A percentile compares a stretch with the other conserved stretches of the same genome.
phyloP scores from a whole-genome alignment of 1,284 basidiomycete genomes.

The Apiotrichum gamsii region DNA sequence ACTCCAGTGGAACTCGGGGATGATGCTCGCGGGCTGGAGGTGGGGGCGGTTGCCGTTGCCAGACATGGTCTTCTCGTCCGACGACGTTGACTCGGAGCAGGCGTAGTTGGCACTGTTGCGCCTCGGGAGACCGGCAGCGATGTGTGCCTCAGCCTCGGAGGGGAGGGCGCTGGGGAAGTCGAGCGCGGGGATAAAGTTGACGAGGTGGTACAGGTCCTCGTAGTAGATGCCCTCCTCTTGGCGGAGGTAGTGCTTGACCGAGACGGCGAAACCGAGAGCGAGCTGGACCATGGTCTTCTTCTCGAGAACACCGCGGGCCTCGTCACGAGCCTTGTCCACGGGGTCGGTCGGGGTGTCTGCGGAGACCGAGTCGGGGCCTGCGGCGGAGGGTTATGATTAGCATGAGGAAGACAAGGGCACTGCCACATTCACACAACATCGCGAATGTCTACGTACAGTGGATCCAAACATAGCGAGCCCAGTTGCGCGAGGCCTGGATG shows the following conservation, averaged over 20 bases:
- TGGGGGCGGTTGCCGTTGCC: no score
- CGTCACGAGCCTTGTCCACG: conserved; percentile 46
- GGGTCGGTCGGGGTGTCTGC: conserved; percentile 20
- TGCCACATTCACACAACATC: no score
- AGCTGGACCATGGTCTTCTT: conserved; percentile 68
- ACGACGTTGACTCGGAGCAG: no score
- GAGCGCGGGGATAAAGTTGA: conserved; percentile 38
- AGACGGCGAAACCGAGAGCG: conserved; percentile 54
- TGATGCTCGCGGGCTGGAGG: conserved; percentile 53
- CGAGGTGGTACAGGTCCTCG: conserved; percentile 42
- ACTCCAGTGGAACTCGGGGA: conserved; percentile 59
- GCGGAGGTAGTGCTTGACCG: conserved; percentile 51
- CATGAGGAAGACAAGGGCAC: no score
- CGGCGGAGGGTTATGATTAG: no score
- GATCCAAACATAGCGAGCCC: conserved; percentile 41
- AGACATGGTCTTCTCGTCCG: no score
- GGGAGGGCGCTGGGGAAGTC: conserved; percentile 18
- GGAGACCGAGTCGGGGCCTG: conserved; percentile 33
- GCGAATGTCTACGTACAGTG: conserved; percentile 28
- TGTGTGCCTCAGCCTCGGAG: conserved; percentile 32
- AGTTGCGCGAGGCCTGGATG: conserved; percentile 50
- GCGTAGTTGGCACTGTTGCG: no score
- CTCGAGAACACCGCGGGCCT: conserved; percentile 57
- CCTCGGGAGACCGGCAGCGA: conserved; percentile 18
- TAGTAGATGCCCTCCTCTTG: conserved; percentile 59